phyloP scores from a whole-genome alignment of 1,284 basidiomycete genomes.

The Coriolopsis trogii region DNA sequence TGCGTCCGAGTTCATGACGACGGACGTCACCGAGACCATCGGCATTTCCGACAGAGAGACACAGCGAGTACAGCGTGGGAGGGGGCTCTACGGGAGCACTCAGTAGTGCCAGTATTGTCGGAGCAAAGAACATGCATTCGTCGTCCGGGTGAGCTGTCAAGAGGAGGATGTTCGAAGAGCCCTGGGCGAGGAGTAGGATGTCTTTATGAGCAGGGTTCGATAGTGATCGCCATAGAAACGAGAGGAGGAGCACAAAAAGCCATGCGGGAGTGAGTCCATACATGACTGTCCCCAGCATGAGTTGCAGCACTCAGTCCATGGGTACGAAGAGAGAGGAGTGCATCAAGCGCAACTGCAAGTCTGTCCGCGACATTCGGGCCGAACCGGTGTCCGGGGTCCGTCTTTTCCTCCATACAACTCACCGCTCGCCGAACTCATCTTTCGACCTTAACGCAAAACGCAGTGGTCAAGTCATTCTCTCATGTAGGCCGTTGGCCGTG shows the following conservation, averaged over 20 bases:
- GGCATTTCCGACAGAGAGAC: constrained; percentile 74
- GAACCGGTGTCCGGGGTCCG: too few relatives aligned
- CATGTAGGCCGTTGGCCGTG: too few relatives aligned
- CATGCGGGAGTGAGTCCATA: constrained; percentile 4
- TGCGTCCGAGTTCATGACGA: constrained; percentile 64
- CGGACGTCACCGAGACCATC: constrained; percentile 78
- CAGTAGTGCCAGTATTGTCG: constrained; percentile 65
- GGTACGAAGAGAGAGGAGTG: too few relatives aligned
- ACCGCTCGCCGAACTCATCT: too few relatives aligned
- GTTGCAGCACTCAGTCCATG: too few relatives aligned
- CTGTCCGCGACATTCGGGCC: too few relatives aligned
- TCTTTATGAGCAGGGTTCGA: constrained; percentile 7
- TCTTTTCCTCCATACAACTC: too few relatives aligned
- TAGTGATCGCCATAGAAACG: constrained; percentile 15
- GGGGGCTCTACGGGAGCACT: background rate
- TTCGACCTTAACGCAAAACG: too few relatives aligned
- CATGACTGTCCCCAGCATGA: too few relatives aligned
- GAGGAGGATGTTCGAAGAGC: constrained; percentile 51
- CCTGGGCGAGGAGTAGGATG: constrained; percentile 3
- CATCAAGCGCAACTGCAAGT: too few relatives aligned
- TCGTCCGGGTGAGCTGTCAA: constrained; percentile 92
- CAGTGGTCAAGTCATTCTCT: too few relatives aligned
- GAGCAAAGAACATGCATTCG: constrained; percentile 91
- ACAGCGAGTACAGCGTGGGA: constrained; percentile 53
- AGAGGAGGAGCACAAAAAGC: constrained; percentile 12